Base-by-base conservation (phyloP, 2,329 filamentous ascomycete species). In the Fusarium phyllophilum region DNA sequence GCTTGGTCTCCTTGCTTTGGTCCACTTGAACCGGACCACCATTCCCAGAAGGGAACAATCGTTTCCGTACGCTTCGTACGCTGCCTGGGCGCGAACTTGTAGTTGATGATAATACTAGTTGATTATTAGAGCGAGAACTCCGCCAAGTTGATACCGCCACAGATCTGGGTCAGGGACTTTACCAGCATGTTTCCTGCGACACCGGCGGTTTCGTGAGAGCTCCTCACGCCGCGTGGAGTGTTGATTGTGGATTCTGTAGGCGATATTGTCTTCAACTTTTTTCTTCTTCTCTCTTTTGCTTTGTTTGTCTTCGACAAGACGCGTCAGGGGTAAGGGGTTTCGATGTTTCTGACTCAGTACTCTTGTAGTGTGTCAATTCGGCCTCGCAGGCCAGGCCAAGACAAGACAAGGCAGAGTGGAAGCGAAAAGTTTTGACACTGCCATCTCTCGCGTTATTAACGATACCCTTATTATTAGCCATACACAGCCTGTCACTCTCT, bases 91-190 rank as follows among this genome's bases (percentile, higher is more conserved):
- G 44, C 54, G 31, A 61, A 44, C 55, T 29, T 44, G 34, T 39
- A 39, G 51, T 54, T 54, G 49, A 46, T 54, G 51, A 51, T 45
- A 8, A 20, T 20, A 22, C 17, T 31, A 49, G 20, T 48, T 48
- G 20, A 29, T 48, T 22, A 29, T 11, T 15, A 48, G 41, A 61
- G 46, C 29, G 55, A 57, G 41, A 42, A 56, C 31, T 60, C 62
- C 45, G 54, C 55, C 51, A 57, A 26, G 42, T 38, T 66, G 61
- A 66, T 54, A 66, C 51, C 68, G 55, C 72, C 63, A 74, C 68
- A 58, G 42, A 46, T 38, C 55, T 42, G 41, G n/a, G 54, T 56
- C 34, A n/a, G 48, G 36, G 36, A 45, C 41, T 51, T 56, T 42
- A 11, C 39, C 20, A 31, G 63, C 45, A 46, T 66, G 17, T 46